Percentiles rank a stretch among this genome's conserved stretches.
Conservation (phyloP, 2,329 filamentous ascomycete species). For the Pezicula radicicola region DNA sequence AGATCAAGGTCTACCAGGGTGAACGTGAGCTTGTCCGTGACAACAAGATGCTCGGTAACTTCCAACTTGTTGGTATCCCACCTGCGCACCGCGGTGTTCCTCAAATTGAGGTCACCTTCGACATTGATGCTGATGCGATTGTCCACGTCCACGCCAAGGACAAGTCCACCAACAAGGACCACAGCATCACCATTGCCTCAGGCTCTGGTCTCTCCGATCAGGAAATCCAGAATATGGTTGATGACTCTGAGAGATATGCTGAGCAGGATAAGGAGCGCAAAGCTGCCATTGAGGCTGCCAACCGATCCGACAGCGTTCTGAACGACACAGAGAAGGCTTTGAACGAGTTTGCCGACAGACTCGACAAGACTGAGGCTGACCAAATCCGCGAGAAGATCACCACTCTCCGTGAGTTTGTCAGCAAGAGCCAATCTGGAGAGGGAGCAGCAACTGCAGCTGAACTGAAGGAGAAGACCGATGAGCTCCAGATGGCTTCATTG, state of each 20-base stretch:
- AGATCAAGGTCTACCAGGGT: slow-evolving; percentile 99
- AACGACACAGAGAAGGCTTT: slow-evolving; percentile 98
- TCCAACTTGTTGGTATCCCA: slow-evolving; percentile 97
- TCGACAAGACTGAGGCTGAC: slow-evolving; percentile 95
- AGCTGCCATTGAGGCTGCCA: slow-evolving; percentile 90
- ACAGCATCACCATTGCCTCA: slow-evolving; percentile 98
- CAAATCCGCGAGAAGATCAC: slow-evolving; percentile 92
- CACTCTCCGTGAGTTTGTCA: slow-evolving; percentile 80
- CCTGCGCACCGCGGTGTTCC: slow-evolving; percentile 95
- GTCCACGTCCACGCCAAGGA: slow-evolving; percentile 98
- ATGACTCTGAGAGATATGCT: slow-evolving; percentile 95
- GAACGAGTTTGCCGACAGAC: slow-evolving; percentile 92
- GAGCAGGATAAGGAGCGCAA: slow-evolving; percentile 97
- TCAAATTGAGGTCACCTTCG: slow-evolving; percentile 96
- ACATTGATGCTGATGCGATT: slow-evolving; percentile 97
- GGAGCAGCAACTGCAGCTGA: slow-evolving; percentile 80
- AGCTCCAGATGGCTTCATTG: slow-evolving; percentile 92
- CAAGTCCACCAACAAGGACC: slow-evolving; percentile 99
- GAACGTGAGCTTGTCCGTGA: slow-evolving; percentile 98
- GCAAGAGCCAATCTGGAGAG: slow-evolving; percentile 94
- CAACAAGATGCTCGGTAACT: slow-evolving; percentile 99
- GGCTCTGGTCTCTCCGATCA: slow-evolving; percentile 92
- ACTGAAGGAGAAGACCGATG: slow-evolving; percentile 98
- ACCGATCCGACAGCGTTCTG: slow-evolving; percentile 92
- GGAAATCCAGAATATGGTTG: slow-evolving; percentile 97